A percentile compares a stretch with the other conserved stretches of the same genome.
Conservation (phyloP, 352 stramenopile genomes). For the Globisporangium camurandrum region DNA sequence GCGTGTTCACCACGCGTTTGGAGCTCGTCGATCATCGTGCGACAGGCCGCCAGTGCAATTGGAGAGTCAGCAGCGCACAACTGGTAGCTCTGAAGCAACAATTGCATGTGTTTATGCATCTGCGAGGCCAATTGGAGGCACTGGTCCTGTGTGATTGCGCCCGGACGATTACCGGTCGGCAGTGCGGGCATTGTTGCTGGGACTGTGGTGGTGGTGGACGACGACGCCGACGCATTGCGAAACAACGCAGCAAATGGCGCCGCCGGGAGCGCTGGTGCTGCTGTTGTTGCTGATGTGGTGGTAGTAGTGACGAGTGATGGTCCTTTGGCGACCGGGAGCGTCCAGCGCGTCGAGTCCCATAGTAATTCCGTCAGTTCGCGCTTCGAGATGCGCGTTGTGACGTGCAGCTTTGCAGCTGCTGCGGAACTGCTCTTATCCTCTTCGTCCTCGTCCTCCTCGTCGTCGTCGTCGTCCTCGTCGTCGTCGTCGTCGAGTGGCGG, state of each 20-base stretch:
- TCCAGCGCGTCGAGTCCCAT: constrained; percentile 70
- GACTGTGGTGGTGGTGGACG: background rate
- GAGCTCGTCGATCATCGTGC: constrained; percentile 56
- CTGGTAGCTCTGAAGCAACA: constrained; percentile 70
- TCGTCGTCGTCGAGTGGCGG: constrained; percentile 69
- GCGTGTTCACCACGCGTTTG: constrained; percentile 54
- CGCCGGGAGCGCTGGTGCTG: background rate
- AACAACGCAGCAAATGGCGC: background rate
- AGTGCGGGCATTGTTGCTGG: background rate
- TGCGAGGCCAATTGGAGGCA: constrained; percentile 79
- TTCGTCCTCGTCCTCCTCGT: constrained; percentile 6
- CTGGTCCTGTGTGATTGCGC: constrained; percentile 48
- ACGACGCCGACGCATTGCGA: too few species aligned
- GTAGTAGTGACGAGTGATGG: background rate
- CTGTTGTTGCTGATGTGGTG: background rate
- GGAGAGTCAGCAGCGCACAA: constrained; percentile 13
- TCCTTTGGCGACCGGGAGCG: too few species aligned
- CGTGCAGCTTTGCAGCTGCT: constrained; percentile 13
- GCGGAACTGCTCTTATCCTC: background rate
- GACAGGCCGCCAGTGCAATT: background rate
- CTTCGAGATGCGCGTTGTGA: constrained; percentile 58
- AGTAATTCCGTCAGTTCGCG: constrained; percentile 76
- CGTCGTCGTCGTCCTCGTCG: constrained; percentile 48
- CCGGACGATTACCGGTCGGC: constrained; percentile 1
- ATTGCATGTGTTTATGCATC: constrained; percentile 85